Evolutionary conservation across 306 rosid genomes (phyloP), one percentile per base, ranked within the genome.

Genomic region (Abrus pulchellus): DNA sequence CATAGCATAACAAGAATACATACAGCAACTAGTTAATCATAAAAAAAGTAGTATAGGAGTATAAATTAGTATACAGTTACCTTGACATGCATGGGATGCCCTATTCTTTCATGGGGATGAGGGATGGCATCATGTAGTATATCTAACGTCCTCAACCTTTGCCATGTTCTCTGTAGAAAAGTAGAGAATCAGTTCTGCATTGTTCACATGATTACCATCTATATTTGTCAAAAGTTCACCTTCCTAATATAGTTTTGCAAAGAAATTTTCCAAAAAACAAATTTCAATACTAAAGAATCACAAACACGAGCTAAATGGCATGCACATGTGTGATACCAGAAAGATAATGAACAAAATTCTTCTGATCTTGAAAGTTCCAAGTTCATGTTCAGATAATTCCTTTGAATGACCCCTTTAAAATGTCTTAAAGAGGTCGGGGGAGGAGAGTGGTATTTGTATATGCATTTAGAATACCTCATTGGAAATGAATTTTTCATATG

Each of bases 31-130:
- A 50, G 68, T 50, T 14, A 61, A 78, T 66, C 70, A 72, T 73
- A 29, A 9, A 59, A 67, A 56, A 77, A 67, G 1, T 43, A 32
- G 41, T 36, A 14, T 59, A 14, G 28, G 65, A 7, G 54, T 34
- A 69, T 45, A 79, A 68, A 63, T 27, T 47, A 27, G 63, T 53
- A 33, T 61, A 50, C 44, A 59, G 48, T 76, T 90, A 91, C 97
- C 94, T 91, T 93, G 68, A 55, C 78, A 83, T 93, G 94, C 94
- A 91, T 85, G 67, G 97, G 97, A 84, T 91, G 96, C 30, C 96
- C 97, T 52, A 81, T 75, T 87, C 94, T 91, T 57, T 85, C 81
- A 36, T 47, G 43, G 48, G 92, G 92, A 88, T 86, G 86, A 72
- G 94, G 97, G 78, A 89, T 74, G 68, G 93, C 88, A 71, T 92